Conservation (phyloP, 2,329 filamentous ascomycete species). For the Xylaria polymorpha region DNA sequence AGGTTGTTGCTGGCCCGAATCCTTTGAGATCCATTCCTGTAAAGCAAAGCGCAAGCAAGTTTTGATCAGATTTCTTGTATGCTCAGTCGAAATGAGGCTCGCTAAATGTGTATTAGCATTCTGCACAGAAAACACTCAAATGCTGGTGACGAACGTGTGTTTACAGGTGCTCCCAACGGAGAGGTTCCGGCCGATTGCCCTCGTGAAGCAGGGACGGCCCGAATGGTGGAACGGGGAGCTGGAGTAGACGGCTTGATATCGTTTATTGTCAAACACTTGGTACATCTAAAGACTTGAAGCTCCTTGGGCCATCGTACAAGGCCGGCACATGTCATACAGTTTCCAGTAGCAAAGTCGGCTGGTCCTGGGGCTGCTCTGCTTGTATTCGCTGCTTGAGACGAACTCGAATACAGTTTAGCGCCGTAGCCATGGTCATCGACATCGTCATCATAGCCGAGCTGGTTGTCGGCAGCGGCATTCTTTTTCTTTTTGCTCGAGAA, state of each 20-base stretch:
- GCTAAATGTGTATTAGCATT: constrained; percentile 39
- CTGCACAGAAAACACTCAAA: not conserved
- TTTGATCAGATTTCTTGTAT: constrained; percentile 64
- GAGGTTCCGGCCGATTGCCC: constrained; percentile 35
- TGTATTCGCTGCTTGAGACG: constrained; percentile 49
- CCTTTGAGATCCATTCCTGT: constrained; percentile 44
- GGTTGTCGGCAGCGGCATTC: constrained; percentile 53
- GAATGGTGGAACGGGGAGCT: constrained; percentile 41
- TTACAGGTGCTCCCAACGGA: constrained; percentile 37
- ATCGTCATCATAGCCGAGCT: constrained; percentile 53
- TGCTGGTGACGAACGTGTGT: constrained; percentile 41
- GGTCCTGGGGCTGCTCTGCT: constrained; percentile 47
- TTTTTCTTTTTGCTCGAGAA: constrained; percentile 72
- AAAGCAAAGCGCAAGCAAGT: constrained; percentile 56
- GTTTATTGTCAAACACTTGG: constrained; percentile 86
- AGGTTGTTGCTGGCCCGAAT: constrained; percentile 28
- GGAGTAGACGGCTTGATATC: constrained; percentile 68
- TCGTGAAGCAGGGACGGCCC: constrained; percentile 33
- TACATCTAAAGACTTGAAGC: constrained; percentile 81
- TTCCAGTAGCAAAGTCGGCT: constrained; percentile 72
- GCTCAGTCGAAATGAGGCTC: constrained; percentile 65
- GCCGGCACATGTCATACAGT: constrained; percentile 88
- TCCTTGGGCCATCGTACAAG: constrained; percentile 82
- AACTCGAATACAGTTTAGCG: constrained; percentile 44
- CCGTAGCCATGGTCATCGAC: constrained; percentile 58